These are phyloP conservation scores for Piper longum DNA, from an alignment of 164 flowering plant genomes.

Conservation along the genomic window DNA sequence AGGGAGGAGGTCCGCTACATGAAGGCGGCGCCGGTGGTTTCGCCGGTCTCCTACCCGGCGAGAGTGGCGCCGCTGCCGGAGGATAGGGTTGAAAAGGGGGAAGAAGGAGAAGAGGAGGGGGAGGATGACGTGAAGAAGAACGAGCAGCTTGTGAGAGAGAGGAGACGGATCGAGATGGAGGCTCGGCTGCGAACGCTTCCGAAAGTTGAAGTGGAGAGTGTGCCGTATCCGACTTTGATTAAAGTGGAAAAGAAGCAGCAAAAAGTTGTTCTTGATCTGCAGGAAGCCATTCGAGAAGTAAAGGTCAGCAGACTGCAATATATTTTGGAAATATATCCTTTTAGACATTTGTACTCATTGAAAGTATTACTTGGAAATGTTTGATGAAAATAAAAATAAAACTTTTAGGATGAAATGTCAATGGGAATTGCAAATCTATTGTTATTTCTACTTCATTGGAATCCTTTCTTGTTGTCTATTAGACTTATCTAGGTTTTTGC, in stretches of 20 bases:
- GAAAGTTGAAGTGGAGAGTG: conserved; percentile 24
- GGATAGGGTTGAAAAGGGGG: conserved; percentile 18
- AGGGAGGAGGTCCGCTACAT: conserved; percentile 62
- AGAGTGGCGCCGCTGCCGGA: conserved; percentile 78
- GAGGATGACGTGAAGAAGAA: conserved; percentile 7
- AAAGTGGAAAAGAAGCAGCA: conserved; percentile 43
- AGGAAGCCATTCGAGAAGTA: conserved; percentile 62
- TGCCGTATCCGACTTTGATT: conserved; percentile 59
- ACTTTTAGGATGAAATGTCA: not conserved
- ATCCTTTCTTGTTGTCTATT: not conserved
- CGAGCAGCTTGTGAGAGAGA: conserved; percentile 27
- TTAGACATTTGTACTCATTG: too few species aligned
- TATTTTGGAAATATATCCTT: not conserved
- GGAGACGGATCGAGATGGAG: conserved; percentile 31
- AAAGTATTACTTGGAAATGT: too few species aligned
- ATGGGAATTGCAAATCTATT: not conserved
- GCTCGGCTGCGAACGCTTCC: conserved; percentile 13
- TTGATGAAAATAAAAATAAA: too few species aligned
- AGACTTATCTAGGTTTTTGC: too few species aligned
- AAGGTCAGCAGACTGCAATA: conserved; percentile 44
- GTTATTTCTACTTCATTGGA: not conserved
- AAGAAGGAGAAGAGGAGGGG: conserved; percentile 7
- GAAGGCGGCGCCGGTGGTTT: conserved; percentile 38
- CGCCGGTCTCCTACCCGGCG: conserved; percentile 51
- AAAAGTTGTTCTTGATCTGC: conserved; percentile 49